Percentiles rank a stretch among this genome's conserved stretches.
phyloP scores from a whole-genome alignment of 768 basidiomycete genomes.

The Auricularia cornea region DNA sequence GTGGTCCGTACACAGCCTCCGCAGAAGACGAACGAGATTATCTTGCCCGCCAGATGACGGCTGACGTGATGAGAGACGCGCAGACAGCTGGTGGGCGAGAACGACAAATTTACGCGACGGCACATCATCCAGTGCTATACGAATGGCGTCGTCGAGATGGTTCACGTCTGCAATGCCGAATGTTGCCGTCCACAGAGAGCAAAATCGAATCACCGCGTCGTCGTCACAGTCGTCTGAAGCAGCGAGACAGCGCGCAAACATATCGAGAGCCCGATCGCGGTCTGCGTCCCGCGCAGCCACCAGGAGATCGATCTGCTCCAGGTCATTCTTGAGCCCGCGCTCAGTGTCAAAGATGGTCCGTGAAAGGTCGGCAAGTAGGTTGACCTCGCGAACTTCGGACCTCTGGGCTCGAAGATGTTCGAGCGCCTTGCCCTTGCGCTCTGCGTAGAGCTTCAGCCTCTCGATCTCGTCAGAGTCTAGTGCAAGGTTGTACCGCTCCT shows the following conservation, averaged over 20 bases:
- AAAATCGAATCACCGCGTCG: constrained; percentile 69
- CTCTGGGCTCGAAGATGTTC: constrained; percentile 30
- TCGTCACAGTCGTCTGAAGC: constrained; percentile 67
- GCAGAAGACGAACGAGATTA: constrained; percentile 53
- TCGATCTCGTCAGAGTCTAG: constrained; percentile 60
- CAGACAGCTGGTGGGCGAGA: constrained; percentile 87
- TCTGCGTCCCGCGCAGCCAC: constrained; percentile 45
- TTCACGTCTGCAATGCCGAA: constrained; percentile 34
- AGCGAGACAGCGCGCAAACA: constrained; percentile 74
- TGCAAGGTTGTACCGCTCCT: constrained; percentile 71
- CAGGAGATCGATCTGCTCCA: constrained; percentile 33
- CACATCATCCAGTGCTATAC: constrained; percentile 44
- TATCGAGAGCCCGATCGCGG: constrained; percentile 65
- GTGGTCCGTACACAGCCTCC: constrained; percentile 79
- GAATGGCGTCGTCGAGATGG: constrained; percentile 35
- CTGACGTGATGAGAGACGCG: constrained; percentile 53
- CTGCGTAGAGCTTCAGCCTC: constrained; percentile 60
- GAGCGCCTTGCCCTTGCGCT: constrained; percentile 68
- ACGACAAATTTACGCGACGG: constrained; percentile 87
- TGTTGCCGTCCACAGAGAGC: constrained; percentile 88
- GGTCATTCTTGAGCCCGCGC: constrained; percentile 48
- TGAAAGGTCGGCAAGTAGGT: constrained; percentile 12
- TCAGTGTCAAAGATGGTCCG: constrained; percentile 38
- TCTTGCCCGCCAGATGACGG: constrained; percentile 33
- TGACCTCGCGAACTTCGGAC: too few relatives aligned